Evolutionary conservation across 768 basidiomycete genomes (phyloP), one percentile per base, ranked within the genome.

Genomic region (Lanmaoa pseudosensibilis): DNA sequence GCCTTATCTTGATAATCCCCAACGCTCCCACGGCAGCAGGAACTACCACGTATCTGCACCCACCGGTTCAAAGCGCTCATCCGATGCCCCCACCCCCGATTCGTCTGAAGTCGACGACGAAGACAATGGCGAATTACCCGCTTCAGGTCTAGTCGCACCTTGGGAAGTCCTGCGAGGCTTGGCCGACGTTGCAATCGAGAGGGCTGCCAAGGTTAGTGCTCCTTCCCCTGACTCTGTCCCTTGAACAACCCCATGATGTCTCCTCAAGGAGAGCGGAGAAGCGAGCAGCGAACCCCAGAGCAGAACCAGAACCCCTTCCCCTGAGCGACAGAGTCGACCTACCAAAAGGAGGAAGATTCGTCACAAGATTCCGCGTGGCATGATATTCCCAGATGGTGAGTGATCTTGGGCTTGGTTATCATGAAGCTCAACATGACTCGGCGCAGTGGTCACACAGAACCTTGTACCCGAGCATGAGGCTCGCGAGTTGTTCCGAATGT

Each of bases 71-170:
- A 90, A 89, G 72, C 78, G 88, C 4, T 79, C 83, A 15, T 90
- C 90, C 2, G 84, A 83, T 62, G 81, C 85, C 57, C 84, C 86
- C 10, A 92, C 88, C 59, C 85, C 88, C 12, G 85, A 92, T 70
- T 91, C 91, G 1, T 89, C 90, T 37, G 92, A 92, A 65, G 70
- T 83, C n/a, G 92, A 93, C 48, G 90, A 91, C 46, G 90, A 92
- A 44, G 90, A 89, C 41, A 82, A 82, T 55, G 87, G 88, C 18
- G 92, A 88, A 68, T 73, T 94, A 15, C 92, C 92, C 1, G 87
- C 88, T 37, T 83, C 81, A 39, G 90, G 92, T 46, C 81, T 94
- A 46, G 85, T 92, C 52, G 92, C 91, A 10, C 92, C 92, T 48
- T 90, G 89, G 86, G 90, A 92, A 73, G 91, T 92, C 40, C 77